Base-by-base conservation (phyloP, 208 protist species). In the Phytomonas sp. region DNA sequence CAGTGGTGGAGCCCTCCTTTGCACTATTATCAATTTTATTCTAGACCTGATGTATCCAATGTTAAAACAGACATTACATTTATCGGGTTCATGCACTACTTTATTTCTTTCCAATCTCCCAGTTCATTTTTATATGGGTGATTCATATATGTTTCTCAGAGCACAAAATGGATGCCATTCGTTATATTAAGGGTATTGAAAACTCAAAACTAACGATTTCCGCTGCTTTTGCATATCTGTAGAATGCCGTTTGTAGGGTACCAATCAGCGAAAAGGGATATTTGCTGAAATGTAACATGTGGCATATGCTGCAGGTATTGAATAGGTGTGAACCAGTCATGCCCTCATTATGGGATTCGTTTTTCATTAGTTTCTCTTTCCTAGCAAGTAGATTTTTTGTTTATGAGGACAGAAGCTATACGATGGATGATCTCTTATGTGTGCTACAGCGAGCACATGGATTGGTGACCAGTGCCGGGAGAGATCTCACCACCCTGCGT, bases 341-440 rank as follows among this genome's bases (percentile, higher is more conserved):
- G 40, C 32, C 28, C 40, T 74, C 29, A 17, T 28, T 66, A 67
- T 51, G 60, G 43, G 33, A 34, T 60, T 26, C 4, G 46, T 34
- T n/a, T 40, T 34, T 6, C 53, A 13, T 17, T 15, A 43, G 17
- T 62, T 43, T 60, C 28, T 73, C 17, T 28, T 73, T 34, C 43
- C 30, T 31, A 62, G 20, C 8, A 30, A 20, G 26, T 37, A 34
- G 28, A 7, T 46, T 62, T 72, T 30, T 33, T 5, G 4, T 60
- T 11, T 30, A 17, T 51, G 13, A 4, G 20, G 9, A 6, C 13
- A 3, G 1, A 51, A 51, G 40, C 13, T 6, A 15, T 51, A 51
- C 40, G 40, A 89, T 89, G 83, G 83, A 89, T 60, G 71, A 69
- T 56, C 56, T 89, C n/a, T 40, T 72, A 36, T 72, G 74, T 28